Conservation (phyloP, 345 rosid species). For the Citropsis articulata region DNA sequence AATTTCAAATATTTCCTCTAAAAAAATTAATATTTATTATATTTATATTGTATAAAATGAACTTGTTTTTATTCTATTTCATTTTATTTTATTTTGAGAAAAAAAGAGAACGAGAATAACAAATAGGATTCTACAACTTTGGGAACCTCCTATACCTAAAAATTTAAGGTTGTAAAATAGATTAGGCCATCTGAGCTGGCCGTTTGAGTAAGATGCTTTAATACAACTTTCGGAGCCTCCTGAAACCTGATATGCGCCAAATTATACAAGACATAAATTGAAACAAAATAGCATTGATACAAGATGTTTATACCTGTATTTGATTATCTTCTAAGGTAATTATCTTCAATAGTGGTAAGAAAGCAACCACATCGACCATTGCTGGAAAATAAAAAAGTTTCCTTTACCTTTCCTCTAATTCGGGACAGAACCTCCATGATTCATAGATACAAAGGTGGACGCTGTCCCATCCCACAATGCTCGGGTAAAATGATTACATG, state of each 20-base stretch:
- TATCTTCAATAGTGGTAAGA: not conserved
- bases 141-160: no score
- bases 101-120: no score
- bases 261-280: not conserved
- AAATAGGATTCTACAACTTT: no score
- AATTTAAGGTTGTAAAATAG: no score
- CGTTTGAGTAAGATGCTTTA: no score
- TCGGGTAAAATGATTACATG: not conserved
- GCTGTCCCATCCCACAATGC: not conserved
- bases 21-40: no score
- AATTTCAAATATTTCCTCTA: no score
- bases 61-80: no score
- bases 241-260: not conserved
- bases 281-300: not conserved
- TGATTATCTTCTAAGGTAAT: not conserved
- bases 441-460: not conserved
- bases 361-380: not conserved
- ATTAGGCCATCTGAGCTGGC: no score
- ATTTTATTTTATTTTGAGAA: no score
- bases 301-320: not conserved
- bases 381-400: slow-evolving; percentile 1
- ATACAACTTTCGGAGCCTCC: not conserved
- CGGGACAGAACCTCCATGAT: not conserved
- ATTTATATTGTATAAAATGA: no score
- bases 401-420: not conserved